These are phyloP conservation scores for Nelumbo lutea DNA, from an alignment of 164 flowering plant genomes.

Conservation along the genomic window DNA sequence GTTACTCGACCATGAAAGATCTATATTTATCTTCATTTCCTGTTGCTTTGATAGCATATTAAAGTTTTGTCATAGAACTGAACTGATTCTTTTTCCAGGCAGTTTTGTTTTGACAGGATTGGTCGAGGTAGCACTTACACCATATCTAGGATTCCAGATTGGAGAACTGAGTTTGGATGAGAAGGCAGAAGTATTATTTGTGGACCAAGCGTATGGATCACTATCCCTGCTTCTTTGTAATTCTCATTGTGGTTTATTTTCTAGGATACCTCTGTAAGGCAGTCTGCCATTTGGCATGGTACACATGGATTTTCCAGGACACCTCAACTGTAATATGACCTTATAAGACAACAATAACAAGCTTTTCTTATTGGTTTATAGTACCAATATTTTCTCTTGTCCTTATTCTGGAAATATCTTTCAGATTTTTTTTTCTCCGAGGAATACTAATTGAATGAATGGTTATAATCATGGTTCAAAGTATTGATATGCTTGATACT, in stretches of 20 bases:
- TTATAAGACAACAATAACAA: too few relatives aligned
- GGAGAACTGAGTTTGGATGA: slow-evolving; percentile 70
- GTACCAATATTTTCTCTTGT: too few relatives aligned
- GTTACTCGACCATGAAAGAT: not conserved
- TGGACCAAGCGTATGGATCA: slow-evolving; percentile 64
- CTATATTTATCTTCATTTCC: not conserved
- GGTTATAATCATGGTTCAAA: too few relatives aligned
- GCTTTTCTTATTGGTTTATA: too few relatives aligned
- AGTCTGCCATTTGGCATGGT: not conserved
- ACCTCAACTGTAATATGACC: not conserved
- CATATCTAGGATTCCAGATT: slow-evolving; percentile 52
- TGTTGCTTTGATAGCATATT: not conserved
- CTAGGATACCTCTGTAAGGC: not conserved
- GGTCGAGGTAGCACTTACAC: slow-evolving; percentile 55
- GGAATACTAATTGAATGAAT: too few relatives aligned
- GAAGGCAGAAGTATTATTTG: slow-evolving; percentile 77
- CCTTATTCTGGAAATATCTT: too few relatives aligned
- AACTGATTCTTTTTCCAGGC: slow-evolving; percentile 54
- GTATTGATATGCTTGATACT: too few relatives aligned
- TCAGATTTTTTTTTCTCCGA: too few relatives aligned
- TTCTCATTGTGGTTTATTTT: not conserved
- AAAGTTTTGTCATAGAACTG: not conserved
- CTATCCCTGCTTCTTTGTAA: slow-evolving; percentile 3
- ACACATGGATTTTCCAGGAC: not conserved
- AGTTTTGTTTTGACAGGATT: slow-evolving; percentile 98